Evolutionary conservation across 2,329 filamentous ascomycete species (phyloP), one percentile per base, ranked within the genome.

Genomic region (Ophiostoma triangulosporum): DNA sequence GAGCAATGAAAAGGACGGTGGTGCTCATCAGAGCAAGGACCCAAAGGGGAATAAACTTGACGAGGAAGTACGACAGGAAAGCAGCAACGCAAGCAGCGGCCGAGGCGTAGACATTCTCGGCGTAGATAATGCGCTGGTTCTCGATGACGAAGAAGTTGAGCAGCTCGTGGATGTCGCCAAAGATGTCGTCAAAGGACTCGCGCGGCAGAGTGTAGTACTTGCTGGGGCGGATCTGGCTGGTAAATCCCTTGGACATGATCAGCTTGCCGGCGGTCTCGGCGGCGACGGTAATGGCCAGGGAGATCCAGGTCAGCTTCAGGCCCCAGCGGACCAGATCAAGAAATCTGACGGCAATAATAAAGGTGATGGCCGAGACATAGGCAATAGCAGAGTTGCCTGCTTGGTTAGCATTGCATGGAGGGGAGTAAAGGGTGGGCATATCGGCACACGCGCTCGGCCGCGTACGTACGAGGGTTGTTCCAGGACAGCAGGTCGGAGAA

Each of bases 71-170:
- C 24, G 81, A 81, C 58, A 84, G 58, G 66, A 85, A 82, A 48
- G 81, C 74, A 57, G 71, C 71, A 51, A 82, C 50, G 58, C 77
- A 78, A 54, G 79, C 81, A 60, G 72, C 74, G 62, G 69, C 67
- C 22, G 82, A 84, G 54, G 72, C 75, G 58, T 69, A 67, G 55
- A 85, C 66, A 61, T 84, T 86, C 73, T 86, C 83, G 43, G 75
- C 81, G 59, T 81, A 86, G 54, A 85, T 63, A 59, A 86, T 77
- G 57, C 81, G 76, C 71, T 86, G 83, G 50, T 74, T 71, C 70
- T 86, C 83, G 54, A 86, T 83, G 57, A 84, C 73, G 61, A 85
- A 81, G 67, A 86, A 86, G 73, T 86, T 86, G 69, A 82, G 66
- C 56, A 86, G 73, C 68, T 85, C 81, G 62, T 84, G 77, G 38